Base-by-base conservation (phyloP, 768 basidiomycete species). In the Boletus subparvulus region DNA sequence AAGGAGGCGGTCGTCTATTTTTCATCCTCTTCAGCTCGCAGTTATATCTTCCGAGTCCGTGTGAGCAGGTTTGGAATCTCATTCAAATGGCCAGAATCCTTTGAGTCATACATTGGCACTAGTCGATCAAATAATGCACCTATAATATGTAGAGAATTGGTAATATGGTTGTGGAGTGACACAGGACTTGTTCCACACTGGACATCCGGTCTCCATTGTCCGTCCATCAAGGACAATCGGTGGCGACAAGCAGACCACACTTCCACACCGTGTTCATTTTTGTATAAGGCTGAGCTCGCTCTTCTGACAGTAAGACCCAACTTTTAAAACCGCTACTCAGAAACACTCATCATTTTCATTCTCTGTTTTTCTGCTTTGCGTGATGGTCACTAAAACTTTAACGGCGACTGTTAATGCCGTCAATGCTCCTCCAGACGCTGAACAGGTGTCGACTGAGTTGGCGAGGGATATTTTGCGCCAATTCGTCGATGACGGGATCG, bases 1-100 rank as follows among this genome's bases (percentile, higher is more conserved):
- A 60, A 60, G 33, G 50, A 32, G 56, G 6, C 35, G 57, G 61
- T 37, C 12, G 39, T 54, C 36, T 49, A 17, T 37, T 14, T 33
- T 7, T 41, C 35, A 32, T 30, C 37, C 40, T 21, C 21, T 43
- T 36, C 35, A 36, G 33, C 2, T 21, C 16, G 21, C 37, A 10
- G 13, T 4, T 16, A 24, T n/a, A n/a, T 26, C 11, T 7, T 8
- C 17, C 26, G 28, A 11, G 28, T 12, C 13, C 8, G 24, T 43
- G 13, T 16, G 35, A 6, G 35, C 35, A 36, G 35, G 14, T 36
- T 14, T 36, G 13, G 35, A 36, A 36, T 14, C 14, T 14, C 6
- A 36, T 14, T 14, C 35, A 10, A 36, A 14, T 14, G 11, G 12
- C 8, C 33, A 9, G 33, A 35, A 13, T 35, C 33, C 4, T 21